Conservation (phyloP, 2,329 filamentous ascomycete genomes). For the Periconia sp. region DNA sequence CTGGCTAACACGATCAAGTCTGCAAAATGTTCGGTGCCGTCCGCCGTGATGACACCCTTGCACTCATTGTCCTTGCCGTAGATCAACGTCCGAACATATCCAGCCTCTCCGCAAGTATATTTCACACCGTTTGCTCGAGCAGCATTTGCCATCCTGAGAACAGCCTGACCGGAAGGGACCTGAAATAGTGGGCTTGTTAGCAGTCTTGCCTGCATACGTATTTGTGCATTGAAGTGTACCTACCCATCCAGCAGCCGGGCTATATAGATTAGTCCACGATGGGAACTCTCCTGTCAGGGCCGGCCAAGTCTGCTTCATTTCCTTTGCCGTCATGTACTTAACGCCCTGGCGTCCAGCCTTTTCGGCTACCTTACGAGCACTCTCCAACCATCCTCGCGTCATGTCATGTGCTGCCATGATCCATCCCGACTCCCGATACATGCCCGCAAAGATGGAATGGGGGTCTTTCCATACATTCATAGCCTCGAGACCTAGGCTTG, state of each 20-base stretch:
- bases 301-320: conserved; percentile 1
- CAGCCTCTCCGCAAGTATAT: background rate
- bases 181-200: no score
- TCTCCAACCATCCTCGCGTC: conserved; percentile 1
- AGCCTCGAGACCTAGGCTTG: conserved; percentile 49
- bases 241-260: conserved; percentile 1
- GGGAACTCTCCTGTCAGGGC: background rate
- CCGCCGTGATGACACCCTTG: conserved; percentile 54
- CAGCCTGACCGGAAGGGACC: conserved; percentile 1
- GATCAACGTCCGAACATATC: conserved; percentile 41
- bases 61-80: conserved; percentile 45
- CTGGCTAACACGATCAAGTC: conserved; percentile 60
- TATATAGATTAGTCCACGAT: conserved; percentile 1
- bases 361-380: conserved; percentile 2
- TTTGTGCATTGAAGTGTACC: conserved; percentile 8
- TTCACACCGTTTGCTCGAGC: background rate
- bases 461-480: conserved; percentile 13
- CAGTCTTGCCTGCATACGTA: no score
- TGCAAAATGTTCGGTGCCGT: conserved; percentile 55
- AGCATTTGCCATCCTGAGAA: background rate
- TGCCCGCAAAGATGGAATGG: background rate
- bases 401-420: conserved; percentile 1
- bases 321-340: background rate
- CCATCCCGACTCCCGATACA: conserved; percentile 2
- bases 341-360: conserved; percentile 1